Evolutionary conservation across 2,329 filamentous ascomycete species (phyloP), one percentile per base, ranked within the genome.

Genomic region (Colletotrichum sp.): DNA sequence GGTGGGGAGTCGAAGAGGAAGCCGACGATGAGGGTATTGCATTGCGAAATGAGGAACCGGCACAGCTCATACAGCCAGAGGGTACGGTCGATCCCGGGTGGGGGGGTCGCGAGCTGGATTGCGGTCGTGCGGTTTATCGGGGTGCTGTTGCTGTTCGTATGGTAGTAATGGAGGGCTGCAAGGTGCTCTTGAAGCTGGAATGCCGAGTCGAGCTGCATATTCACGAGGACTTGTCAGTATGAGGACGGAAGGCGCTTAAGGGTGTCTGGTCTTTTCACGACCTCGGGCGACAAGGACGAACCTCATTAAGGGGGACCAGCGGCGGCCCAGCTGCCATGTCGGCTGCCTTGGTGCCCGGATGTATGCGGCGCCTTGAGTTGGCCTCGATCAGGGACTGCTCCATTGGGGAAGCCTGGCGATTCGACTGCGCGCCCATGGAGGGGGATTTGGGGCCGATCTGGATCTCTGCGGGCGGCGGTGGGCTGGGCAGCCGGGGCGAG

Each of bases 31-130:
- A 99, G 90, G 76, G 93, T 92, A 86, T 99, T 99, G 82, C 95
- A 96, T 84, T 98, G 96, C 77, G 96, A 94, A 67, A 96, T 97
- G 73, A 99, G 92, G 82, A 98, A 98, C 75, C 97, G 95, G 80
- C 95, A 98, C 64, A 99, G 93, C 85, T 99, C 97, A 86, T 98
- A 99, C 59, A 98, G 93, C 97, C 97, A 99, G 57, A 98, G 90
- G 12, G 94, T 95, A 77, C 93, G 92, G 81, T 98, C 95, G 77
- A 97, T 93, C 72, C 93, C 93, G 27, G 92, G 89, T 0, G 97
- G 97, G 27, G 96, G 93, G 58, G 92, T 92, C 47, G 95, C 93
- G 51, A 99, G 91, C 78, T 92, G 89, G 69, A 90, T 86, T 13
- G 97, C 96, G 55, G 94, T 93, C 36, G 92, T 89, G 79, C 93